Evolutionary conservation across 2,329 filamentous ascomycete species (phyloP).

Genomic region (Aspergillus puulaauensis): DNA sequence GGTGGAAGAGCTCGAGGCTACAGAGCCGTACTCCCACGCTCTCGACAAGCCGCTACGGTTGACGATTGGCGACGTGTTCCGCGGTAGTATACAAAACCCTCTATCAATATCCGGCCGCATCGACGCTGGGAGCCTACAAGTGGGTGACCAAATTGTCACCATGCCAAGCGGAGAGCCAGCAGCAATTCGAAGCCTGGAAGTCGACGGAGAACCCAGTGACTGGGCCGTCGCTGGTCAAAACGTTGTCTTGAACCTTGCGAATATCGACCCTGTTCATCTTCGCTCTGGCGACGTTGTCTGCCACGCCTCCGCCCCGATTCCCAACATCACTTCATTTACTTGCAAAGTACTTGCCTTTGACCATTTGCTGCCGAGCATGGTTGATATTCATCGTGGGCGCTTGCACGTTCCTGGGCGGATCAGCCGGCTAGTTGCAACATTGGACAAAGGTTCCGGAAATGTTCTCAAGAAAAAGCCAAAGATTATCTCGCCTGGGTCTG

Average conservation of each 20-base stretch:
- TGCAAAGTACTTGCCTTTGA: constrained; percentile 88
- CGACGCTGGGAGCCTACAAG: constrained; percentile 78
- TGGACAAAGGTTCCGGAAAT: constrained; percentile 79
- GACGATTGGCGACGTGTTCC: constrained; percentile 84
- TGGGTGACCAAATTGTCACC: constrained; percentile 75
- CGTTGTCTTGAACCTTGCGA: constrained; percentile 75
- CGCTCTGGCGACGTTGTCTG: constrained; percentile 86
- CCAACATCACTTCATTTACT: constrained; percentile 70
- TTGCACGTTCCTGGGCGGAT: constrained; percentile 78
- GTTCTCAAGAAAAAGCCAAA: constrained; percentile 79
- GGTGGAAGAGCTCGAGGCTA: constrained; percentile 80
- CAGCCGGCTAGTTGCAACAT: constrained; percentile 65
- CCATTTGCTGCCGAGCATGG: constrained; percentile 79
- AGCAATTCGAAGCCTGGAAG: constrained; percentile 76
- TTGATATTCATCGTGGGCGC: constrained; percentile 85
- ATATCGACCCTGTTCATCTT: constrained; percentile 82
- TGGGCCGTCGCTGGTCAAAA: constrained; percentile 95
- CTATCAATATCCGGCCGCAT: constrained; percentile 84
- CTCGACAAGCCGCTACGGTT: constrained; percentile 79
- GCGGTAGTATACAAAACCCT: constrained; percentile 74
- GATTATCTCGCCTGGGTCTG: constrained; percentile 74
- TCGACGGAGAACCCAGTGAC: constrained; percentile 70
- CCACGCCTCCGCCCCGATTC: constrained; percentile 64
- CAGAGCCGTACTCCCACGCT: constrained; percentile 68
- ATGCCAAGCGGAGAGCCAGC: constrained; percentile 81